Conservation (phyloP, 2,329 filamentous ascomycete species). For the Scedosporium aurantiacum region DNA sequence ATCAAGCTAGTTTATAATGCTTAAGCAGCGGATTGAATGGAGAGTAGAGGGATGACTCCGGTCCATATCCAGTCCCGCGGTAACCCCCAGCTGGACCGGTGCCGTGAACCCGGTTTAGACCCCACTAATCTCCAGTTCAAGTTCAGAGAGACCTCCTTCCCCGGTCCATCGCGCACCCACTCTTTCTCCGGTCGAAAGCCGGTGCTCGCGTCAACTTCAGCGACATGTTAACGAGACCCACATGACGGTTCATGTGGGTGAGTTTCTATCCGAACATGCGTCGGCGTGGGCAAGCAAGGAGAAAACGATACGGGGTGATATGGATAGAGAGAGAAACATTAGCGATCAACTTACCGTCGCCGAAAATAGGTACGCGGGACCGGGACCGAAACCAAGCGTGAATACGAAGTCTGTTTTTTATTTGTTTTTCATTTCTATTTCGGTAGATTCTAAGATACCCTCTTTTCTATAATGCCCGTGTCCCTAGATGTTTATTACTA, state of each 20-base stretch:
- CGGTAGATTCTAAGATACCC: background rate
- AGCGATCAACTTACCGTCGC: no score
- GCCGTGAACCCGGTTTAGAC: background rate
- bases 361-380: background rate
- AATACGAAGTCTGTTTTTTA: background rate
- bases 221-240: background rate
- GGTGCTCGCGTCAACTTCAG: background rate
- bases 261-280: no score
- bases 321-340: no score
- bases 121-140: background rate
- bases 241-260: background rate
- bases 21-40: background rate
- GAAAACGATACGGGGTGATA: no score
- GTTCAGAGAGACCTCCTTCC: background rate
- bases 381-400: background rate
- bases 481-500: background rate
- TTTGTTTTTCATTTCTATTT: background rate
- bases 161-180: background rate
- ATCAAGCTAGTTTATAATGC: no score
- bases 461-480: background rate
- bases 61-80: background rate
- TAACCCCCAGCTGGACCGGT: background rate
- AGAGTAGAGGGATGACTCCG: background rate
- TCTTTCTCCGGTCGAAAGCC: background rate
- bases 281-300: no score